Evolutionary conservation across 192 early-diverging fungal genomes (phyloP).

Genomic region (Geranomyces variabilis): DNA sequence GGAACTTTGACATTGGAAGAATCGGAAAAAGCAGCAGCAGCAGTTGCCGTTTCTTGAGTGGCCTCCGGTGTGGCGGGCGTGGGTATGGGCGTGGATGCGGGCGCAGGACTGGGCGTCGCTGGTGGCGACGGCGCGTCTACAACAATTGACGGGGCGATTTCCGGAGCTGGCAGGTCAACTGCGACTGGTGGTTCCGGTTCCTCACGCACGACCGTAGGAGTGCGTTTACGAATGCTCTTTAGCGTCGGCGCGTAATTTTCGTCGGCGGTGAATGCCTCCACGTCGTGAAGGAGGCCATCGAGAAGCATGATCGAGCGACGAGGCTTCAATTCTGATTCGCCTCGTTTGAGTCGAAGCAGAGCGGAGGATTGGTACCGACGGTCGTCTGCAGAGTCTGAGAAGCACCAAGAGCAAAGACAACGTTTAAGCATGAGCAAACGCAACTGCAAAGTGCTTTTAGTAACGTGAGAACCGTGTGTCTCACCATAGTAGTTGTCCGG

Average conservation of each 20-base stretch:
- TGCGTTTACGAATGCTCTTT: neutral
- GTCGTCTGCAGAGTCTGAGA: neutral
- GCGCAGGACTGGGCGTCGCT: neutral
- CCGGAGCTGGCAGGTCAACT: too few species aligned
- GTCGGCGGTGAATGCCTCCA: slow-evolving; percentile 12
- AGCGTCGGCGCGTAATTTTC: neutral
- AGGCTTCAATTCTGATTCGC: neutral
- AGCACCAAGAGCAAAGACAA: too few species aligned
- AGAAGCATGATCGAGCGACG: slow-evolving; percentile 9
- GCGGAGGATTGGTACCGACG: neutral
- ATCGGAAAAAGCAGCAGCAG: too few species aligned
- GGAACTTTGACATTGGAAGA: neutral
- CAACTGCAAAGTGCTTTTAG: too few species aligned
- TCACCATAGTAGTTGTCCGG: slow-evolving; percentile 7
- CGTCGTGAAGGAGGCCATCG: neutral
- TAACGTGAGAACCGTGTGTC: too few species aligned
- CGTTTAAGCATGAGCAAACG: too few species aligned
- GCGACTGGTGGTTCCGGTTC: too few species aligned
- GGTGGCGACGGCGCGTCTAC: neutral
- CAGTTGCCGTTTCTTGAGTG: too few species aligned
- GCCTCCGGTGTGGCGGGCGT: too few species aligned
- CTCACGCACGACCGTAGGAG: too few species aligned
- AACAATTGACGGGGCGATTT: too few species aligned
- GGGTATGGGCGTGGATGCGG: too few species aligned
- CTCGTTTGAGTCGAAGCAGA: neutral